These are phyloP conservation scores for Trametes polyzona DNA, from an alignment of 1,284 basidiomycete species.

Conservation along the genomic window DNA sequence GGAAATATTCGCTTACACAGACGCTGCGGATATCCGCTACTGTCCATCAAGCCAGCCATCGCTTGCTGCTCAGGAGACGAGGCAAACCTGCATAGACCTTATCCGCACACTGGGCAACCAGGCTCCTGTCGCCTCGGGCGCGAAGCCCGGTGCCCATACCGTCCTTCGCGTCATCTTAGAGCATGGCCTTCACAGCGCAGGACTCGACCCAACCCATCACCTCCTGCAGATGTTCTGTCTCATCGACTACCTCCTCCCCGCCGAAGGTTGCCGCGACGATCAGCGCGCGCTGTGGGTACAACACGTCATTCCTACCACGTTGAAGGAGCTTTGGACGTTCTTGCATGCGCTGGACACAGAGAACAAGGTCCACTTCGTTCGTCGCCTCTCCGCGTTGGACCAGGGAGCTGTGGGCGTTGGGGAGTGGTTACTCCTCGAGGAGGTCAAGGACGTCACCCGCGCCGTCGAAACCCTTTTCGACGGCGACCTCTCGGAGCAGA, in stretches of 20 bases:
- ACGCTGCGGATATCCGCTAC: conserved; percentile 49
- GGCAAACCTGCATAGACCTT: conserved; percentile 54
- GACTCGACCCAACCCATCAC: conserved; percentile 59
- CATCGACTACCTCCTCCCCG: conserved; percentile 61
- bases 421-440: conserved; percentile 71
- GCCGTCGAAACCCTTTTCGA: conserved; percentile 42
- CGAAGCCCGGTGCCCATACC: conserved; percentile 44
- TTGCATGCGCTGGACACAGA: conserved; percentile 59
- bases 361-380: conserved; percentile 56
- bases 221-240: conserved; percentile 58
- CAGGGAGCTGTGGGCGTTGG: conserved; percentile 59
- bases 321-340: conserved; percentile 58
- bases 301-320: conserved; percentile 57
- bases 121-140: conserved; percentile 39
- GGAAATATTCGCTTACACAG: conserved; percentile 60
- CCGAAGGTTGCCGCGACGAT: conserved; percentile 34
- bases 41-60: conserved; percentile 44
- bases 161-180: conserved; percentile 60
- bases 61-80: conserved; percentile 46
- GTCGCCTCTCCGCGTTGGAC: conserved; percentile 61
- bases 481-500: conserved; percentile 33
- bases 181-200: conserved; percentile 42
- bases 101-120: conserved; percentile 47
- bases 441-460: conserved; percentile 51
- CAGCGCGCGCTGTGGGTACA: conserved; percentile 50